Conservation (phyloP, 768 basidiomycete genomes). For the Leucocoprinus birnbaumii region DNA sequence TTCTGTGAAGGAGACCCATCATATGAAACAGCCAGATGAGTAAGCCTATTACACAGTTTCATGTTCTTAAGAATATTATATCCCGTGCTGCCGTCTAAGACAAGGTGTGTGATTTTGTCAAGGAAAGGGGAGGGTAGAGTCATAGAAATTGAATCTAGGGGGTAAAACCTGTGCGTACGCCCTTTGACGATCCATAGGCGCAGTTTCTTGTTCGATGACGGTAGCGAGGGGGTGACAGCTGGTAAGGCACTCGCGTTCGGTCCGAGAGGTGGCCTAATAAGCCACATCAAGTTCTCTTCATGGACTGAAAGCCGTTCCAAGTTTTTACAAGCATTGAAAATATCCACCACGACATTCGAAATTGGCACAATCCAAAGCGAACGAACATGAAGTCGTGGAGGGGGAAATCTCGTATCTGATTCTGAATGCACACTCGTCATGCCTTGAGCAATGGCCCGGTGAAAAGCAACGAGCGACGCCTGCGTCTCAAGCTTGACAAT, state of each 20-base stretch:
- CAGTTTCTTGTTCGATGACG: conserved; percentile 10
- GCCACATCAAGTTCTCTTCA: conserved; percentile 19
- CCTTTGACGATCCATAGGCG: conserved; percentile 15
- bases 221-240: background rate
- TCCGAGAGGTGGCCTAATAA: conserved; percentile 11
- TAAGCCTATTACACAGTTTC: conserved; percentile 17
- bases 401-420: background rate
- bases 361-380: conserved; percentile 19
- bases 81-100: conserved; percentile 13
- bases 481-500: conserved; percentile 16
- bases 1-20: conserved; percentile 12
- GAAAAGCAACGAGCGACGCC: background rate
- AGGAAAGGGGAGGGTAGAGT: conserved; percentile 15
- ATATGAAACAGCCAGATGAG: conserved; percentile 21
- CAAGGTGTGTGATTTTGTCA: conserved; percentile 19
- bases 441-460: background rate
- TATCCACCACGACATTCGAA: conserved; percentile 15
- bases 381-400: conserved; percentile 5
- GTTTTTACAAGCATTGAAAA: conserved; percentile 18
- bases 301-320: conserved; percentile 17
- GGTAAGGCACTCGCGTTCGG: background rate
- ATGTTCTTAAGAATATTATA: conserved; percentile 16
- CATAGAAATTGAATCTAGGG: background rate
- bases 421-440: no score
- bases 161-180: conserved; percentile 13